Evolutionary conservation across 257 asterid species (phyloP).

Genomic region (Jacaranda mimosifolia): DNA sequence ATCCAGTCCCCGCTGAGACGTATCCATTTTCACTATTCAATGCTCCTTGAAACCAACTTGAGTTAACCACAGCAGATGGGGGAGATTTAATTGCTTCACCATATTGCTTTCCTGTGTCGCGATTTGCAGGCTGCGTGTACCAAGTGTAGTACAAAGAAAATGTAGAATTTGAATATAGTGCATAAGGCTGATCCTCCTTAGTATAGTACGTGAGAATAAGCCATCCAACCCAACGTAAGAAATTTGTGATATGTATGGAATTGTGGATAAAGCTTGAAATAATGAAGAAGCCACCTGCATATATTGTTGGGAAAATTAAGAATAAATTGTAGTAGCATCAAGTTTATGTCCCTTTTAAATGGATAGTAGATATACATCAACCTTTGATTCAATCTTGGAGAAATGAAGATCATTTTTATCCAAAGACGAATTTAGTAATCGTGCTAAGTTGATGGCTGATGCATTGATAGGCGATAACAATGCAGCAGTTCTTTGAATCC

Average conservation of each 20-base stretch:
- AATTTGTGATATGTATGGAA: conserved; percentile 55
- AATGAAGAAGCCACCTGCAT: conserved; percentile 53
- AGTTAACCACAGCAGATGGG: conserved; percentile 28
- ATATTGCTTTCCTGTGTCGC: conserved; percentile 45
- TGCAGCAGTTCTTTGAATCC: conserved; percentile 36
- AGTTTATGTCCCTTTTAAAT: background rate
- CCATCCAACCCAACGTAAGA: conserved; percentile 62
- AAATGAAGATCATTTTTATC: conserved; percentile 29
- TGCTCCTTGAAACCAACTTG: conserved; percentile 54
- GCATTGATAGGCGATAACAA: conserved; percentile 47
- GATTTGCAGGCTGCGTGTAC: conserved; percentile 52
- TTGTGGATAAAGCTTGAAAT: conserved; percentile 56
- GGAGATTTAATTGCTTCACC: conserved; percentile 45
- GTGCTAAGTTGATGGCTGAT: conserved; percentile 46
- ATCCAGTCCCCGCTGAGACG: conserved; percentile 53
- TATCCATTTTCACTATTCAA: conserved; percentile 44
- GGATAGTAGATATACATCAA: background rate
- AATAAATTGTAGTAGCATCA: background rate
- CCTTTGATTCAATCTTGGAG: conserved; percentile 43
- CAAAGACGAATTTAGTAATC: conserved; percentile 40
- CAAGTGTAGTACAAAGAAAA: conserved; percentile 42
- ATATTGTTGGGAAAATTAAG: background rate
- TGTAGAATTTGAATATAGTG: conserved; percentile 61
- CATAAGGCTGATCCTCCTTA: conserved; percentile 42
- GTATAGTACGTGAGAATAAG: conserved; percentile 48